Evolutionary conservation across 2,329 filamentous ascomycete species (phyloP), one percentile per base, ranked within the genome.

Genomic region (Pseudonectria buxi): DNA sequence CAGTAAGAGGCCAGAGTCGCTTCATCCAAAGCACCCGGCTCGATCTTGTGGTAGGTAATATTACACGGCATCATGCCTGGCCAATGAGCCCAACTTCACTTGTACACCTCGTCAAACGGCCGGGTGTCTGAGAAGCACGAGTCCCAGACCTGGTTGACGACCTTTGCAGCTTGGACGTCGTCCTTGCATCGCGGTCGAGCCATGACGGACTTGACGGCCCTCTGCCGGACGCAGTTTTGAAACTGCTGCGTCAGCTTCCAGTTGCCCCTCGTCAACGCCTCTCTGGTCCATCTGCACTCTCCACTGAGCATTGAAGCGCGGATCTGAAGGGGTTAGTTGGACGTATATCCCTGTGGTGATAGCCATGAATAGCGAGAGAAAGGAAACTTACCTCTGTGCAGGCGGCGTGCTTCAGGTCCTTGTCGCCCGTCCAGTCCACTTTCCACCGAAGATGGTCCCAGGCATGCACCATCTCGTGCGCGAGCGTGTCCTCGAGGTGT

Each of bases 61-160:
- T 5, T 22, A 22, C 18, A 22, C 18, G 9, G 18, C 18, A 22
- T 22, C 18, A 22, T 22, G 18, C 18, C 14, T 10, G 14, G 14
- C 3, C 6, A 30, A 6, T 22, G 5, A 22, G 18, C 9, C 18
- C 18, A 22, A 22, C 18, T 9, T 67, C 60, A 90, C 59, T 86
- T 81, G 61, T 95, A 98, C 35, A 98, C 88, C 59, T 96, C 90
- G 60, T 96, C 88, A 63, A 98, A 98, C 3, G 92, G 92, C 54
- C 92, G 72, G 4, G 90, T 96, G 63, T 98, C 92, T 33, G 77
- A 69, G 59, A 94, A 98, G 62, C 92, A 98, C 52, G 88, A 95
- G 49, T 95, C 89, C 87, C 90, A 98, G n/a, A 98, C 92, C 62
- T 94, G 83, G 62, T 96, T 92, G 39, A 98, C 87, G 16, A 94